Conservation (phyloP, 495 filamentous ascomycete species). For the Collariella sp. region DNA sequence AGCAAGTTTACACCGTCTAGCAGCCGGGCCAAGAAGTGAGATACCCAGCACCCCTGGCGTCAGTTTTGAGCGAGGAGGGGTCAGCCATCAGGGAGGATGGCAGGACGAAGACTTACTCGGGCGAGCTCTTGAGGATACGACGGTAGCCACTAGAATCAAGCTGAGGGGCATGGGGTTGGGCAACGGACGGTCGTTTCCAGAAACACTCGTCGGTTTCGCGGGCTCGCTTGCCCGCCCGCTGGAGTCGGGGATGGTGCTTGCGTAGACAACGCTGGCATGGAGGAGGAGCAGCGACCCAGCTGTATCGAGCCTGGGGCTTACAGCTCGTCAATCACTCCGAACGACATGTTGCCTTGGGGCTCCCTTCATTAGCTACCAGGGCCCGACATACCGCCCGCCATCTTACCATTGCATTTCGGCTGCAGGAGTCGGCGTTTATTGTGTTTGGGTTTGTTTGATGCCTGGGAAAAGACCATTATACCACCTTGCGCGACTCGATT, state of each 20-base stretch:
- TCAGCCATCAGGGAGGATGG: neutral
- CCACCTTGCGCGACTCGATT: constrained; percentile 8
- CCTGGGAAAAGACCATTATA: constrained; percentile 1
- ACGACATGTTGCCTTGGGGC: neutral
- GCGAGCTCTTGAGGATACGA: no score
- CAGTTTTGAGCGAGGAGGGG: neutral
- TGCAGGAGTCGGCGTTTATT: constrained; percentile 2
- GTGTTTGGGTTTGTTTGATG: neutral
- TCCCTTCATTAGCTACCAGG: no score
- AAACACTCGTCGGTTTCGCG: no score
- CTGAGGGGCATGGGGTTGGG: no score
- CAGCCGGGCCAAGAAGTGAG: constrained; percentile 44
- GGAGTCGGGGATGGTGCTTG: no score
- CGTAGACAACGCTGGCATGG: no score
- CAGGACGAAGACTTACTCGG: no score
- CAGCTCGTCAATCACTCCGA: no score
- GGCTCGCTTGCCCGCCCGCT: no score
- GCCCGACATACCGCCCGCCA: neutral
- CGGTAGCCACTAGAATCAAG: no score
- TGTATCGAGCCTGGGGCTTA: neutral
- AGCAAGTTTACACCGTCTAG: constrained; percentile 64
- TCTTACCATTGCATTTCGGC: neutral
- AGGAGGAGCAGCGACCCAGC: no score
- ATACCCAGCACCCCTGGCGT: neutral
- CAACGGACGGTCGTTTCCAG: no score